Conservation (phyloP, 148 eudicot species). For the Amaranthus hypochondriacus region DNA sequence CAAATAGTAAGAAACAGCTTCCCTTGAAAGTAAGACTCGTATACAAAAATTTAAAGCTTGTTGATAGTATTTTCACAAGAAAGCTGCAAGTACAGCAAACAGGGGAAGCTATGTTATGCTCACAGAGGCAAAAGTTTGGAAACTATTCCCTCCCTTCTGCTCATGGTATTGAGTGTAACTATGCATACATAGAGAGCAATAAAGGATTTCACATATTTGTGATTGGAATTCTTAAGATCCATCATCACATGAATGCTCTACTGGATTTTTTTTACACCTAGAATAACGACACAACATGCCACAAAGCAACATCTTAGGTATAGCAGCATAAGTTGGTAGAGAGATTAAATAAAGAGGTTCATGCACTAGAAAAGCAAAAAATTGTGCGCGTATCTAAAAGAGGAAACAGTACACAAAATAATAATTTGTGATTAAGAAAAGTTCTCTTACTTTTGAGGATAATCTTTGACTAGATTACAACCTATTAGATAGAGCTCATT, state of each 20-base stretch:
- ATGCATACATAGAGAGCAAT: background rate
- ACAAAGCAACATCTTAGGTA: background rate
- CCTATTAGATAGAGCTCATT: slow-evolving; percentile 96
- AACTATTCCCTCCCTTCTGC: background rate
- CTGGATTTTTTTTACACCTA: no score
- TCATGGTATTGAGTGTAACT: background rate
- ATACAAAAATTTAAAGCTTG: no score
- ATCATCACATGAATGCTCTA: background rate
- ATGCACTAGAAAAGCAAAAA: background rate
- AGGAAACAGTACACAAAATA: background rate
- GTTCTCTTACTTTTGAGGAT: slow-evolving; percentile 86
- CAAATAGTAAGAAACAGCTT: background rate
- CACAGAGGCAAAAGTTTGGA: background rate
- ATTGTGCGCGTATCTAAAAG: background rate
- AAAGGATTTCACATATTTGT: background rate
- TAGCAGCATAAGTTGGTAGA: background rate
- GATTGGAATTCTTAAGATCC: no score
- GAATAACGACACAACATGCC: background rate
- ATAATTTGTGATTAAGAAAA: background rate
- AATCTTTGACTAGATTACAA: slow-evolving; percentile 93
- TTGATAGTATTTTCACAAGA: background rate
- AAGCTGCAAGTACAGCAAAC: background rate
- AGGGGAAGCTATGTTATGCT: background rate
- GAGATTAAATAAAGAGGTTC: background rate
- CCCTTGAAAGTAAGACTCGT: background rate